phyloP scores from a whole-genome alignment of 164 flowering plant species.

The Vitis amurensis region DNA sequence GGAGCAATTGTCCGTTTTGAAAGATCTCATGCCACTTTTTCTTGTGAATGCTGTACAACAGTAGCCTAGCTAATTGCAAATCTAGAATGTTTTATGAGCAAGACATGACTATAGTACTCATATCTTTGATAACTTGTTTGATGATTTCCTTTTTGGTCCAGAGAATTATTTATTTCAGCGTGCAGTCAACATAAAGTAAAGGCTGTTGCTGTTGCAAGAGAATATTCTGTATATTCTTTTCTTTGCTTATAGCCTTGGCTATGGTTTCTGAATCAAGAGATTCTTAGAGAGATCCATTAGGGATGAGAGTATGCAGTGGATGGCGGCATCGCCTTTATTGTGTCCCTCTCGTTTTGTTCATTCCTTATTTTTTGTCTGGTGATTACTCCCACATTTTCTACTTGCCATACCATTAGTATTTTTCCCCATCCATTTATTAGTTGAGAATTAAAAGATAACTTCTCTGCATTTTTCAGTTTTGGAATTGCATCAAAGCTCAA shows the following conservation, averaged over 20 bases:
- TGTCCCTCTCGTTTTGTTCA: constrained; percentile 55
- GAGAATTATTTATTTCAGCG: background rate
- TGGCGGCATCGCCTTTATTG: constrained; percentile 61
- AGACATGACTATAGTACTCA: no score
- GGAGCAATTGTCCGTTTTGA: background rate
- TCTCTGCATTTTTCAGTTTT: constrained; percentile 35
- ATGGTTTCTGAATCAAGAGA: background rate
- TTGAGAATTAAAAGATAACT: background rate
- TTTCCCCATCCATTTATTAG: background rate
- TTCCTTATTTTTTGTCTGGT: constrained; percentile 67
- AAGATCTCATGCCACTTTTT: background rate
- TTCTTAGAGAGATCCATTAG: constrained; percentile 3
- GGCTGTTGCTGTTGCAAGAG: background rate
- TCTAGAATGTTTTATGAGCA: background rate
- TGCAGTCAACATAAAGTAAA: background rate
- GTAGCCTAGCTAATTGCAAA: background rate
- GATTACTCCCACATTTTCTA: constrained; percentile 4
- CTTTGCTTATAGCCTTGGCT: background rate
- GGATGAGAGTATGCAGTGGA: constrained; percentile 49
- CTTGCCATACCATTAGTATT: background rate
- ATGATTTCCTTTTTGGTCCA: no score
- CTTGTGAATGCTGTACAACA: background rate
- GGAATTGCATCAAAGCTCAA: constrained; percentile 42
- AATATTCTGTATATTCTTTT: background rate
- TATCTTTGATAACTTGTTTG: no score